Base-by-base conservation (phyloP, 139 green algal genomes). In the Zygnema cylindricum region DNA sequence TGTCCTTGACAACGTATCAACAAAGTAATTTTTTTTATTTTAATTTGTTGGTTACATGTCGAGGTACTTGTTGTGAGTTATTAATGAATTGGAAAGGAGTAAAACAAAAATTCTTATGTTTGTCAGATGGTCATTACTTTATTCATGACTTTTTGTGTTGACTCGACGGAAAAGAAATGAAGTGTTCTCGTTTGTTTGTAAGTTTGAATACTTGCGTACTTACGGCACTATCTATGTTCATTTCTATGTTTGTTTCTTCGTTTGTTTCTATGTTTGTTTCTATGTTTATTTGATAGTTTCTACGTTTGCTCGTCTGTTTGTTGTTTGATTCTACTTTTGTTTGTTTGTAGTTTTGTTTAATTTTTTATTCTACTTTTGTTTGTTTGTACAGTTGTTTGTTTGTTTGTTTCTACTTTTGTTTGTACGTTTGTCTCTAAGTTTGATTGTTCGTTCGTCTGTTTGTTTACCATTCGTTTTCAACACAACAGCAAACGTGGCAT, bases 401-500 rank as follows among this genome's bases (percentile, higher is more conserved):
- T 16, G 7, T 38, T 11, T 16, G 16, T 81, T 36, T 16, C 16
- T 81, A 38, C 43, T 36, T 81, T 36, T 81, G 71, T 81, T 36
- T 16, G 71, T 16, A 38, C 21, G 77, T 22, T 42, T 85, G 77
- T 22, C 43, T 85, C 43, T 75, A 43, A 77, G 77, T 75, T 42
- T 85, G 77, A 39, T 42, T 85, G 36, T 85, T 42, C 71, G 77
- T 85, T 42, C 71, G 25, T 85, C 55, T 86, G 7, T 86, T 41
- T 83, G 76, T 30, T 0, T 83, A 40, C 63, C 23, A 73, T 41
- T 81, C 21, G 23, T n/a, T 85, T 42, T 78, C 11, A 42, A 43
- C 77, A 11, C 23, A n/a, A n/a, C n/a, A n/a, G n/a, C n/a, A n/a
- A n/a, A n/a, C n/a, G n/a, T n/a, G n/a, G n/a, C n/a, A n/a, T n/a